These are phyloP conservation scores for Buxus sempervirens DNA, from an alignment of 164 flowering plant genomes.

Conservation along the genomic window DNA sequence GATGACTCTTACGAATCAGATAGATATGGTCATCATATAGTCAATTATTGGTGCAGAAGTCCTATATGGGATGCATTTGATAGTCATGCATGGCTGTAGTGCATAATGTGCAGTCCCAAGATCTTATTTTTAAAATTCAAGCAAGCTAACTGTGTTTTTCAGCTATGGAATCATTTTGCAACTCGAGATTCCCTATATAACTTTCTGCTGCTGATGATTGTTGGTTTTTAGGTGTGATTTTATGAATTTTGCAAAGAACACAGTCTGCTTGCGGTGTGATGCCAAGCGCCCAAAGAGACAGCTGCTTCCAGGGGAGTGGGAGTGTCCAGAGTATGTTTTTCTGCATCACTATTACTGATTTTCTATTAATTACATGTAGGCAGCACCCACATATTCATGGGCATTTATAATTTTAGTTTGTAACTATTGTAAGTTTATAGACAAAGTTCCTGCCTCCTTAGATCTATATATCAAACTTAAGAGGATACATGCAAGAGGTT, in stretches of 20 bases:
- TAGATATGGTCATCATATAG: not conserved
- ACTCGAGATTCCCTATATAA: not conserved
- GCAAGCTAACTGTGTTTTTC: not conserved
- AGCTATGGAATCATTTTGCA: not conserved
- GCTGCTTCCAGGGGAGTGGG: conserved; percentile 99
- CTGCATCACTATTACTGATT: not conserved
- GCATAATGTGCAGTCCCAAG: not conserved
- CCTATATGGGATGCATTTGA: not conserved
- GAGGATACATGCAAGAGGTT: not conserved
- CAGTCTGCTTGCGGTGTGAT: conserved; percentile 92
- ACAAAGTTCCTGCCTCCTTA: too few relatives aligned
- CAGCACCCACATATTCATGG: not conserved
- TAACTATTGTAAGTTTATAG: too few relatives aligned
- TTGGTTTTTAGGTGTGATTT: conserved; percentile 83
- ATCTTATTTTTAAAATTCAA: not conserved
- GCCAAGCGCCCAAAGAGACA: conserved; percentile 95
- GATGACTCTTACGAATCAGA: not conserved
- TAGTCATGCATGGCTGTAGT: not conserved
- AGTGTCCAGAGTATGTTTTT: conserved; percentile 84
- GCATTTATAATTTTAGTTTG: not conserved
- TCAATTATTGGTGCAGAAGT: not conserved
- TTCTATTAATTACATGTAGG: not conserved
- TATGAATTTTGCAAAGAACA: conserved; percentile 97
- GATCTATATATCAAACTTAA: too few relatives aligned
- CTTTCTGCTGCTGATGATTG: conserved; percentile 4